A percentile compares a stretch with the other conserved stretches of the same genome.
phyloP scores from a whole-genome alignment of 23 red algal species.

The Gracilaria vermiculophylla region DNA sequence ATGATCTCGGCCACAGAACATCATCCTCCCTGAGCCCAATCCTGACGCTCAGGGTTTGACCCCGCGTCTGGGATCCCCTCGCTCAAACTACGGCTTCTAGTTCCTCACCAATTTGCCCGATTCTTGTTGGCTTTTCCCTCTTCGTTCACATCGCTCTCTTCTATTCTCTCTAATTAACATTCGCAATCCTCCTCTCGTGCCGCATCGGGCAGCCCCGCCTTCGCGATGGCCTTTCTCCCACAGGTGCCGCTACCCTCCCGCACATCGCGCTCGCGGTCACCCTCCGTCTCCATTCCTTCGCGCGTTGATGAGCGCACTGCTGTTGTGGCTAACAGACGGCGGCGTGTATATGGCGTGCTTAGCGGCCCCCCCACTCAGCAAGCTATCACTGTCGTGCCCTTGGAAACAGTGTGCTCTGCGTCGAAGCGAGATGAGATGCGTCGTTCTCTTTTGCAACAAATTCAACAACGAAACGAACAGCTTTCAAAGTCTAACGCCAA shows the following conservation, averaged over 20 bases:
- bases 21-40: too few species aligned
- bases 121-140: too few species aligned
- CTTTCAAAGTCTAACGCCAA: neutral
- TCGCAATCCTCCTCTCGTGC: neutral
- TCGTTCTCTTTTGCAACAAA: neutral
- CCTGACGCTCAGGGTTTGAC: too few species aligned
- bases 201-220: neutral
- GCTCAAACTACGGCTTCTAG: too few species aligned
- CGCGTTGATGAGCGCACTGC: neutral
- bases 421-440: slow-evolving; percentile 2
- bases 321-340: neutral
- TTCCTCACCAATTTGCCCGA: too few species aligned
- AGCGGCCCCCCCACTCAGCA: neutral
- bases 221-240: slow-evolving; percentile 12
- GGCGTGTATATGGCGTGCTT: neutral
- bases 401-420: neutral
- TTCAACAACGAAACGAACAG: neutral
- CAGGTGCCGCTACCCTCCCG: neutral
- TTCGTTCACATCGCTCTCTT: too few species aligned
- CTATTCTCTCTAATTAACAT: neutral
- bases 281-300: neutral
- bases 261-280: neutral
- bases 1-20: too few species aligned
- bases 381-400: neutral
- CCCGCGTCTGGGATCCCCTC: too few species aligned